phyloP scores from a whole-genome alignment of 495 filamentous ascomycete species.

The Penicillium desertorum region DNA sequence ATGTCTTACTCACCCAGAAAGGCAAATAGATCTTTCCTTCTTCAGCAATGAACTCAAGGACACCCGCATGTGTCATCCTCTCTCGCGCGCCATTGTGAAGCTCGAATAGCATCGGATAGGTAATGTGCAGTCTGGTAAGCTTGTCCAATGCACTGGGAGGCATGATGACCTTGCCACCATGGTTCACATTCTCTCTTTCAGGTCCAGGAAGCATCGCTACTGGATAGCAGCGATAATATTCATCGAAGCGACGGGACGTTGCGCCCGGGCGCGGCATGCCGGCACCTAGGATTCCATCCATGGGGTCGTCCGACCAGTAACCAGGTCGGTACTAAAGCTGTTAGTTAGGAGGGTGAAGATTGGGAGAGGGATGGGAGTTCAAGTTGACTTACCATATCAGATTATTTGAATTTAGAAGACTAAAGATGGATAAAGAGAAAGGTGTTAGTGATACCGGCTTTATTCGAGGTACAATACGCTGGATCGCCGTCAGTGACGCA shows the following conservation, averaged over 20 bases:
- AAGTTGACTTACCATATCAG: constrained; percentile 30
- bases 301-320: constrained; percentile 59
- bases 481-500: constrained; percentile 42
- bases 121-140: constrained; percentile 91
- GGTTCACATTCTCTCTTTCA: constrained; percentile 86
- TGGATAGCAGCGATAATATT: constrained; percentile 96
- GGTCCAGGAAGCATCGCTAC: constrained; percentile 91
- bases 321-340: constrained; percentile 49
- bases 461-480: constrained; percentile 6
- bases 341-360: constrained; percentile 19
- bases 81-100: constrained; percentile 80
- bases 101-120: constrained; percentile 97
- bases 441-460: constrained; percentile 1
- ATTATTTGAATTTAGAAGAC: neutral
- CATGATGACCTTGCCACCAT: constrained; percentile 95
- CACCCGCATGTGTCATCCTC: constrained; percentile 83
- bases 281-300: constrained; percentile 48
- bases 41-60: constrained; percentile 95
- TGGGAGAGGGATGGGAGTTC: neutral
- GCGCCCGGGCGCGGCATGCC: constrained; percentile 43
- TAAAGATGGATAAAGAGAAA: constrained; percentile 7
- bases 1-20: constrained; percentile 69
- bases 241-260: constrained; percentile 76
- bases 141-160: constrained; percentile 94
- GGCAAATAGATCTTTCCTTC: constrained; percentile 96